Conservation (phyloP, 441 rosid genomes). For the Adansonia rubrostipa region DNA sequence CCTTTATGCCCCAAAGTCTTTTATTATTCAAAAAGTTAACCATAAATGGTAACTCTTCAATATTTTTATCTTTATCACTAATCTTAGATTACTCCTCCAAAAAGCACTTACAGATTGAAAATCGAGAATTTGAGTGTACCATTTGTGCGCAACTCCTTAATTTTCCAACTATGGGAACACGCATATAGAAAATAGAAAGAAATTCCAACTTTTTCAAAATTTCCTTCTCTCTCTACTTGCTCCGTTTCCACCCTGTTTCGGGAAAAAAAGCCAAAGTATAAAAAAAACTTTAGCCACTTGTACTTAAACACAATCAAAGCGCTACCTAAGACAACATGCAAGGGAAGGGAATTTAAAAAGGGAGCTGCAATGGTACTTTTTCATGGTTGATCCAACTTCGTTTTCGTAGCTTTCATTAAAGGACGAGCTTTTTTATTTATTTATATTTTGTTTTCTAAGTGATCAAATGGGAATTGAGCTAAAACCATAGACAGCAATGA, state of each 20-base stretch:
- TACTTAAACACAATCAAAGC: slow-evolving; percentile 7
- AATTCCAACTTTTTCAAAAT: background rate
- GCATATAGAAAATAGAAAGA: background rate
- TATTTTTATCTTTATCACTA: no score
- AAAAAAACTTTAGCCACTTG: background rate
- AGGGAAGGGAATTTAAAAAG: background rate
- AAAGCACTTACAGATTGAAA: no score
- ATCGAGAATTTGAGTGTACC: no score
- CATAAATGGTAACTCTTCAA: no score
- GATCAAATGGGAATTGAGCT: background rate
- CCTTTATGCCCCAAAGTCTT: no score
- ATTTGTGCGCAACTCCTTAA: no score
- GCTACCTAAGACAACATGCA: slow-evolving; percentile 32
- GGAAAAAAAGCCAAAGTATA: background rate
- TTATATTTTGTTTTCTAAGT: background rate
- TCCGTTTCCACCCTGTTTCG: background rate
- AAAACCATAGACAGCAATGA: slow-evolving; percentile 30
- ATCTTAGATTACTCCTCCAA: no score
- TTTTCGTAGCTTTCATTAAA: background rate
- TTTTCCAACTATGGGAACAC: no score
- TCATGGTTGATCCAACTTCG: slow-evolving; percentile 1
- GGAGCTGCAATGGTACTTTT: background rate
- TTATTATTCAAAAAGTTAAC: no score
- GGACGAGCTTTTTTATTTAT: background rate
- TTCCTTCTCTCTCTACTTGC: background rate